A percentile compares a stretch with the other conserved stretches of the same genome.
These are phyloP conservation scores for Solanum tarapatanum DNA, from an alignment of 257 asterid species.

Conservation along the genomic window DNA sequence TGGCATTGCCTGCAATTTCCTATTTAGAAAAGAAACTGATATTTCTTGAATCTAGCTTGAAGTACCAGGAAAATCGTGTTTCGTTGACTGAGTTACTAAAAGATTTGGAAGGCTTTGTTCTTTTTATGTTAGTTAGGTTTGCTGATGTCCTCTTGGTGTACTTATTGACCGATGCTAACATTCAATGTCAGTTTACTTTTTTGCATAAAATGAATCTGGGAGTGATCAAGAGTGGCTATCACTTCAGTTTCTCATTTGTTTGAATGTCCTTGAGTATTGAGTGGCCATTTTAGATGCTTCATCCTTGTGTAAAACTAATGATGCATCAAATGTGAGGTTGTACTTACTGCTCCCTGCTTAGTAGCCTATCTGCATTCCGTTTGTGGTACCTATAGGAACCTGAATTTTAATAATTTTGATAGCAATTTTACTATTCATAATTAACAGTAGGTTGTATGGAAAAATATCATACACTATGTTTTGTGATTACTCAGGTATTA, in stretches of 20 bases:
- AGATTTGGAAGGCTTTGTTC: no score
- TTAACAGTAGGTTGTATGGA: background rate
- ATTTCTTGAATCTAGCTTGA: background rate
- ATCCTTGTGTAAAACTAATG: background rate
- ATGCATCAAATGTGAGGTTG: background rate
- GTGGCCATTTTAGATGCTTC: background rate
- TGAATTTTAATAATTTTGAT: background rate
- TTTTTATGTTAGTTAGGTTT: no score
- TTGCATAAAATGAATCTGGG: no score
- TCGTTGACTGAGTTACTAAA: background rate
- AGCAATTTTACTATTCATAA: background rate
- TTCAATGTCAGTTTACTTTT: no score
- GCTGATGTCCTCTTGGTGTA: no score
- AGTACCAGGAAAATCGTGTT: background rate
- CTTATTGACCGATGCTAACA: no score
- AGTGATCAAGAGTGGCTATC: no score
- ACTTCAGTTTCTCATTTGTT: no score
- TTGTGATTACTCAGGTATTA: background rate
- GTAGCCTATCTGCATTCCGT: background rate
- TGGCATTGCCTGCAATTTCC: background rate
- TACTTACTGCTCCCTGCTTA: background rate
- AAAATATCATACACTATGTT: background rate
- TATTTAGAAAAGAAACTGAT: background rate
- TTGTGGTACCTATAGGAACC: background rate
- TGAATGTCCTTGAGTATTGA: background rate